Conservation (phyloP, 2,329 filamentous ascomycete genomes). For the Coniochaeta ligniaria region DNA sequence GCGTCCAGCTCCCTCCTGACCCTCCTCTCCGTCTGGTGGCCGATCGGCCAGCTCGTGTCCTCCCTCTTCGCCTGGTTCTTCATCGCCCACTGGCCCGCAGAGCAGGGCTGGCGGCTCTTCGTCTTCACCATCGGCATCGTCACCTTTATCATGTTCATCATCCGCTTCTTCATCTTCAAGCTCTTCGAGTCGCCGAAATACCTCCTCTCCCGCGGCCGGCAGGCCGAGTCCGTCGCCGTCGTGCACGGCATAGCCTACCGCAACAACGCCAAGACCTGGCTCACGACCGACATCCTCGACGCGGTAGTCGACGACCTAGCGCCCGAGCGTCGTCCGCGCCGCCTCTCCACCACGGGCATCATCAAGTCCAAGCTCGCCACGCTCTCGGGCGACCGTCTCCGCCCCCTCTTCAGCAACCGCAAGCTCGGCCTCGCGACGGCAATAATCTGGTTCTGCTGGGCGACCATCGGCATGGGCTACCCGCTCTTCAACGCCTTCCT, state of each 20-base stretch:
- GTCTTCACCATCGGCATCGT: constrained; percentile 62
- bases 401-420: constrained; percentile 54
- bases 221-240: constrained; percentile 72
- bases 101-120: constrained; percentile 73
- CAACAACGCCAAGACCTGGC: constrained; percentile 65
- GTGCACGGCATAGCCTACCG: constrained; percentile 71
- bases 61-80: constrained; percentile 70
- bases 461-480: constrained; percentile 77
- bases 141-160: constrained; percentile 70
- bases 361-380: constrained; percentile 53
- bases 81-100: constrained; percentile 59
- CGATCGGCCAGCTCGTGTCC: constrained; percentile 69
- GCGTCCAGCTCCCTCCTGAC: constrained; percentile 68
- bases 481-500: constrained; percentile 86
- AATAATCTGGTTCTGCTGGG: constrained; percentile 73
- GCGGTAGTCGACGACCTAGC: constrained; percentile 37
- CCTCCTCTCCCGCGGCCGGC: constrained; percentile 66
- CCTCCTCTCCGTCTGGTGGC: constrained; percentile 82
- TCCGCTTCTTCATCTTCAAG: constrained; percentile 73
- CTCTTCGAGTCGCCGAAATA: constrained; percentile 84
- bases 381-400: constrained; percentile 61
- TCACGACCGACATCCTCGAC: constrained; percentile 63
- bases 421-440: constrained; percentile 43
- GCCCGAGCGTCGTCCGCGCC: constrained; percentile 2
- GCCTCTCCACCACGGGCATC: constrained; percentile 28